Conservation (phyloP, 164 flowering plant species). For the Amborella trichopoda region DNA sequence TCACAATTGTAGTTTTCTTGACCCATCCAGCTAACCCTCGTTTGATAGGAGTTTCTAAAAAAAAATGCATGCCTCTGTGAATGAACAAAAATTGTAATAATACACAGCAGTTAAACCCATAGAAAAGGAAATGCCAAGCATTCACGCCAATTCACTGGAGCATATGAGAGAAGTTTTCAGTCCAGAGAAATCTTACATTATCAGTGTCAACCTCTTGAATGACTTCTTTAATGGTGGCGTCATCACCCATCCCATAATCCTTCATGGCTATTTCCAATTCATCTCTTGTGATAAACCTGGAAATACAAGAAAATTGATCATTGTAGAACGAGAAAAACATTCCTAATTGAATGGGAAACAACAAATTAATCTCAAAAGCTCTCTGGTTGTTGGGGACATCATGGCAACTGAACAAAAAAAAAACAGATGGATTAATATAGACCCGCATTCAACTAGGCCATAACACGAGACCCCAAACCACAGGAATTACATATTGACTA, state of each 20-base stretch:
- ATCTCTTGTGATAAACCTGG: slow-evolving; percentile 82
- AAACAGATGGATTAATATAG: too few relatives aligned
- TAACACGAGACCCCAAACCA: too few relatives aligned
- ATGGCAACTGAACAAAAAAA: too few relatives aligned
- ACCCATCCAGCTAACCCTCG: background rate
- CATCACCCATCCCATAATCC: slow-evolving; percentile 75
- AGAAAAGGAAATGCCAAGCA: background rate
- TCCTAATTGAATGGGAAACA: background rate
- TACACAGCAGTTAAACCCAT: background rate
- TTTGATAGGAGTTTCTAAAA: background rate
- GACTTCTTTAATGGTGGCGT: slow-evolving; percentile 70
- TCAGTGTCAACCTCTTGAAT: slow-evolving; percentile 72
- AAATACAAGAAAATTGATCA: background rate
- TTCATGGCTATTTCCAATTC: slow-evolving; percentile 75
- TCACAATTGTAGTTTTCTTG: background rate
- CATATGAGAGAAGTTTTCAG: background rate
- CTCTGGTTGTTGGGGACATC: background rate
- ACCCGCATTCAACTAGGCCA: too few relatives aligned
- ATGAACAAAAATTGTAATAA: background rate
- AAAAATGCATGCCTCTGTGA: background rate
- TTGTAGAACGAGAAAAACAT: background rate
- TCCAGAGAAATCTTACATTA: slow-evolving; percentile 26
- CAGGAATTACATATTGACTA: too few relatives aligned
- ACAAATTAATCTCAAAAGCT: background rate
- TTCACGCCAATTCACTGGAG: background rate